Conservation (phyloP, 1,284 basidiomycete genomes). For the Paramarasmius palmivorus region DNA sequence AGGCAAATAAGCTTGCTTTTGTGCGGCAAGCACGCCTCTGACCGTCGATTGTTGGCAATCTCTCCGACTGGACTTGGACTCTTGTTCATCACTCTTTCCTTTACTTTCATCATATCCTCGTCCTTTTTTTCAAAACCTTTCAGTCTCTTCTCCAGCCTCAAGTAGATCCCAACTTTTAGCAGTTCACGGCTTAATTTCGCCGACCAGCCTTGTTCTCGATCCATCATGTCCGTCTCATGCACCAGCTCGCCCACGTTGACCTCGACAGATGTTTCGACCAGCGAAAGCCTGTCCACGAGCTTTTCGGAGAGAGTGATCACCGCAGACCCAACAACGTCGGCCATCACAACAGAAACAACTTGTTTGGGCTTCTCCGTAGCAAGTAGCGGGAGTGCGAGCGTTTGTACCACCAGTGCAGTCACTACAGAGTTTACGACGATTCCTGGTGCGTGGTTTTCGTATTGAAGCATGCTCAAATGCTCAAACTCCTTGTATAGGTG, state of each 20-base stretch:
- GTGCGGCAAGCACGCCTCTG: no score
- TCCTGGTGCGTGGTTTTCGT: slow-evolving; percentile 13
- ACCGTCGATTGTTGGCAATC: no score
- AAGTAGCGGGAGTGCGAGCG: slow-evolving; percentile 16
- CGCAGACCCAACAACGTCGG: slow-evolving; percentile 13
- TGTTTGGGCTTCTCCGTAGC: not conserved
- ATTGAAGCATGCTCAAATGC: not conserved
- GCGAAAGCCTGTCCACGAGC: slow-evolving; percentile 16
- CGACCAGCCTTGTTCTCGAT: slow-evolving; percentile 11
- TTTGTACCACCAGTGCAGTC: slow-evolving; percentile 19
- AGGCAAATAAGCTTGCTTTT: no score
- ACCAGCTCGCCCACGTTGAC: slow-evolving; percentile 23
- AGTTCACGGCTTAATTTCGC: slow-evolving; percentile 3
- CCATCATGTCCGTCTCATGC: slow-evolving; percentile 20
- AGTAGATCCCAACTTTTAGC: slow-evolving; percentile 1
- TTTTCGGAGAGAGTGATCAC: slow-evolving; percentile 20
- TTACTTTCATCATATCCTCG: no score
- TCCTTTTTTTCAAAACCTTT: no score
- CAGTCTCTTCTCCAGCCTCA: no score
- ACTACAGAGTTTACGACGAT: slow-evolving; percentile 24
- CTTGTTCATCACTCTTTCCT: no score
- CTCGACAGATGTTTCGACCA: slow-evolving; percentile 17
- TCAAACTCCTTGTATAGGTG: not conserved
- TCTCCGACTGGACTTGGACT: no score
- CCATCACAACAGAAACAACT: slow-evolving; percentile 20